A percentile compares a stretch with the other conserved stretches of the same genome.
Evolutionary conservation across 805 yeast genomes (phyloP).

Genomic region (Candida fluviatilis): DNA sequence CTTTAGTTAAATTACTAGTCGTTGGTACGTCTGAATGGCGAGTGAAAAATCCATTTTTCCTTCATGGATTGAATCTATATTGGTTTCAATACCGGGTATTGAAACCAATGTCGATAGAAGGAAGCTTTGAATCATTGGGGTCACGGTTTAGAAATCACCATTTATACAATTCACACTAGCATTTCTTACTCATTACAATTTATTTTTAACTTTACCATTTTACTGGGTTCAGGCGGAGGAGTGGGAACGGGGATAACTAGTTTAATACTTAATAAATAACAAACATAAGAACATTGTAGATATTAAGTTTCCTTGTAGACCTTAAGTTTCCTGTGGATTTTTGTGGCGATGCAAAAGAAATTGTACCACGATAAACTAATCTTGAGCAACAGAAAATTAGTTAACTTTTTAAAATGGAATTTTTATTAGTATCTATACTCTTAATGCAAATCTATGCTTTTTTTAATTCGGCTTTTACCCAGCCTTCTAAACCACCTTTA

Average conservation of each 20-base stretch:
- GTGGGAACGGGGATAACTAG: constrained; percentile 3
- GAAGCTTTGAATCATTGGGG: neutral
- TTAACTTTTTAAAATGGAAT: too few relatives aligned
- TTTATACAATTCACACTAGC: neutral
- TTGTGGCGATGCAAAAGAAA: too few relatives aligned
- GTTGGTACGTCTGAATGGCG: constrained; percentile 5
- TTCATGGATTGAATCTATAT: neutral
- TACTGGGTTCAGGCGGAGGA: constrained; percentile 4
- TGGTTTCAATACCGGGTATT: neutral
- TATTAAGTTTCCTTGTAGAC: too few relatives aligned
- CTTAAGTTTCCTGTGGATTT: too few relatives aligned
- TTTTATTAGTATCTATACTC: neutral
- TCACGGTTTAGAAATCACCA: constrained; percentile 3
- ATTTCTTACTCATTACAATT: neutral
- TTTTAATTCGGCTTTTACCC: constrained; percentile 79
- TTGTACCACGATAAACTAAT: too few relatives aligned
- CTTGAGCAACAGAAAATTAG: too few relatives aligned
- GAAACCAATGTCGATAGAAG: neutral
- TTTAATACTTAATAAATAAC: constrained; percentile 1
- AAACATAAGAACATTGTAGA: too few relatives aligned
- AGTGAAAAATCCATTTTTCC: constrained; percentile 1
- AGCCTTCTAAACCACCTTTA: constrained; percentile 96
- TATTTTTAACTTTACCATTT: neutral
- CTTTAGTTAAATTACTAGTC: neutral
- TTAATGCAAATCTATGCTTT: constrained; percentile 2